A percentile compares a stretch with the other conserved stretches of the same genome.
phyloP scores from a whole-genome alignment of 305 asterid species.

The Solanum hybrid region DNA sequence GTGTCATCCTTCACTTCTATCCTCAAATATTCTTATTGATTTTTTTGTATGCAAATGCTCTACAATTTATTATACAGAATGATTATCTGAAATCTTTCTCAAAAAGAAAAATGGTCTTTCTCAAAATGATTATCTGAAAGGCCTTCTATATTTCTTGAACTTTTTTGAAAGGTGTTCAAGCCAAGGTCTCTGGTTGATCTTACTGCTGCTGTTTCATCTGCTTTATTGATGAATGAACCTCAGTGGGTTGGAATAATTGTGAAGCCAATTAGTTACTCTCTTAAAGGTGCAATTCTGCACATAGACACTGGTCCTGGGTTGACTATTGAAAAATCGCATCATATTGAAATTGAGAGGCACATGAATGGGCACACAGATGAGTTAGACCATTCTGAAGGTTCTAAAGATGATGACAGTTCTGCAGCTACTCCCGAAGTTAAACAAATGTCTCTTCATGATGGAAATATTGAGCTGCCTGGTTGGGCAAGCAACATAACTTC shows the following conservation, averaged over 20 bases:
- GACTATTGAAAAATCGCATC: conserved; percentile 61
- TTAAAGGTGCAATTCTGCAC: conserved; percentile 80
- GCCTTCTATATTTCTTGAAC: conserved; percentile 4
- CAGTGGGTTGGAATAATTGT: conserved; percentile 93
- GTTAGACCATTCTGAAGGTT: conserved; percentile 19
- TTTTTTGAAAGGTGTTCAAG: conserved; percentile 56
- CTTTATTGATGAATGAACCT: conserved; percentile 83
- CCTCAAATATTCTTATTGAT: conserved; percentile 2
- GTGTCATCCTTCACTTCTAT: neutral
- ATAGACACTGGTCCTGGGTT: conserved; percentile 96
- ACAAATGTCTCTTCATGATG: conserved; percentile 53
- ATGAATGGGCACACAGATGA: conserved; percentile 25
- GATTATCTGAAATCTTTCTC: conserved; percentile 3
- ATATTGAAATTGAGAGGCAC: conserved; percentile 75
- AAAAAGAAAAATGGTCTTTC: neutral
- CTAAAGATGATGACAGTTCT: conserved; percentile 19
- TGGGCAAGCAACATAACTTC: conserved; percentile 86
- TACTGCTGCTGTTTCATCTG: conserved; percentile 91
- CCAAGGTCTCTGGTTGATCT: conserved; percentile 98
- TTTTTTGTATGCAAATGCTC: neutral
- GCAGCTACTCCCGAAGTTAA: conserved; percentile 33
- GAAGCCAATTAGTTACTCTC: conserved; percentile 73
- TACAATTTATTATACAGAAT: neutral
- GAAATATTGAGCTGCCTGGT: conserved; percentile 68
- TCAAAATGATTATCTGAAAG: conserved; percentile 1